phyloP scores from a whole-genome alignment of 2,329 filamentous ascomycete genomes.

The Nemania sp. region DNA sequence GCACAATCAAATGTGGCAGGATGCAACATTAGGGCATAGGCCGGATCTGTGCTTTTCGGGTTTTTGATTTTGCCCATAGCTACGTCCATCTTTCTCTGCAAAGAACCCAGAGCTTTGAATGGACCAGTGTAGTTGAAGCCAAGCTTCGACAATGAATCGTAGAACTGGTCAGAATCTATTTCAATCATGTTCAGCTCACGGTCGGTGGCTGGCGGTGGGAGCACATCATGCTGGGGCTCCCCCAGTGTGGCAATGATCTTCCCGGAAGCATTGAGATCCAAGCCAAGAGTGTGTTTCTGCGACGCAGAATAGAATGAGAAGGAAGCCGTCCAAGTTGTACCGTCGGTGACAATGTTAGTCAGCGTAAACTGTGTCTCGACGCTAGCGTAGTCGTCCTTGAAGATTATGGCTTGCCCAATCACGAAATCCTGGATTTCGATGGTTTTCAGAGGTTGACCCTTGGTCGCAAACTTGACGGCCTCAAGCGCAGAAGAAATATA shows the following conservation, averaged over 20 bases:
- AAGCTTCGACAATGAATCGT: background rate
- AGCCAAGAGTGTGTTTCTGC: too few relatives aligned
- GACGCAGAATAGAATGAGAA: too few relatives aligned
- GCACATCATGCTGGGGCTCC: background rate
- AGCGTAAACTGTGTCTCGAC: too few relatives aligned
- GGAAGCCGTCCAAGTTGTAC: too few relatives aligned
- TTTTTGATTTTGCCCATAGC: background rate
- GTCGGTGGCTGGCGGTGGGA: background rate
- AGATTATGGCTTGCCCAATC: background rate
- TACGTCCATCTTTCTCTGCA: background rate
- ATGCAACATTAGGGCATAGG: constrained; percentile 40
- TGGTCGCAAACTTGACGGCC: too few relatives aligned
- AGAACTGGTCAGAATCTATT: background rate
- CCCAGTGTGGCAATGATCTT: background rate
- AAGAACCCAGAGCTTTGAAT: background rate
- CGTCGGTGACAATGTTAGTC: too few relatives aligned
- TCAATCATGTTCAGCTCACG: background rate
- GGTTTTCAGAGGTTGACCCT: too few relatives aligned
- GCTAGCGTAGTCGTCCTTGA: constrained; percentile 5
- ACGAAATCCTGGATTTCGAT: constrained; percentile 10
- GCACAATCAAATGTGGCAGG: constrained; percentile 42
- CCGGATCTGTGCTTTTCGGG: background rate
- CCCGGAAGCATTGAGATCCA: too few relatives aligned
- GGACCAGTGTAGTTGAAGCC: background rate
- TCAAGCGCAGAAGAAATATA: constrained; percentile 3